phyloP scores from a whole-genome alignment of 2,329 filamentous ascomycete species.

The Venturia oleaginea region DNA sequence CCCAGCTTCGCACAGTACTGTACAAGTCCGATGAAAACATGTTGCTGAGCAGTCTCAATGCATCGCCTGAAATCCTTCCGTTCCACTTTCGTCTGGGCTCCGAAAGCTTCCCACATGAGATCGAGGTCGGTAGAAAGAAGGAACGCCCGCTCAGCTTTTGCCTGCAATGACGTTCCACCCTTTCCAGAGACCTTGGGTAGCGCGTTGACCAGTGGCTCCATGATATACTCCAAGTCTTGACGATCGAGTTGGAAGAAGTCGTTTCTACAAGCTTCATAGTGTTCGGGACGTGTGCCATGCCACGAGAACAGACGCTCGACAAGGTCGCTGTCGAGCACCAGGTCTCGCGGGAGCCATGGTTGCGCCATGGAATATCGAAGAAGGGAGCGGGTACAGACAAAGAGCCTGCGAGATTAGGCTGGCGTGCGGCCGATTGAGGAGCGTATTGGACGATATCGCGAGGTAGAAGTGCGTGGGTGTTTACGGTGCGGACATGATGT shows the following conservation, averaged over 20 bases:
- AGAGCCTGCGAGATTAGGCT: neutral
- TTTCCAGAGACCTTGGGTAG: neutral
- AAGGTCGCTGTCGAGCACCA: neutral
- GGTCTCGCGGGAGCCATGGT: neutral
- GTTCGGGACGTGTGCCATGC: neutral
- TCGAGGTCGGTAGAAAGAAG: neutral
- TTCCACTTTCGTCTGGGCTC: neutral
- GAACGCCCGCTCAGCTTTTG: neutral
- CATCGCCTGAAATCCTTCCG: neutral
- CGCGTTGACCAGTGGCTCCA: neutral
- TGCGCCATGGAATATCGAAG: neutral
- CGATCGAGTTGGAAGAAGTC: neutral
- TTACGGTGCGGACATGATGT: neutral
- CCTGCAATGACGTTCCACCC: neutral
- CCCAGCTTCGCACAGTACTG: neutral
- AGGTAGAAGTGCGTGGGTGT: neutral
- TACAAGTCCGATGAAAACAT: neutral
- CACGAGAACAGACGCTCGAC: neutral
- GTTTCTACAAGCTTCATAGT: neutral
- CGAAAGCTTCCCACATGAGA: constrained; percentile 1
- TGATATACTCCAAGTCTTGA: neutral
- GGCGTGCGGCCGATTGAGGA: neutral
- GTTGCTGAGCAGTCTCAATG: neutral
- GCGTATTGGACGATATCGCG: neutral
- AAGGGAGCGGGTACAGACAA: neutral